A percentile compares a stretch with the other conserved stretches of the same genome.
Conservation (phyloP, 495 filamentous ascomycete species). For the Usnea hakonensis region DNA sequence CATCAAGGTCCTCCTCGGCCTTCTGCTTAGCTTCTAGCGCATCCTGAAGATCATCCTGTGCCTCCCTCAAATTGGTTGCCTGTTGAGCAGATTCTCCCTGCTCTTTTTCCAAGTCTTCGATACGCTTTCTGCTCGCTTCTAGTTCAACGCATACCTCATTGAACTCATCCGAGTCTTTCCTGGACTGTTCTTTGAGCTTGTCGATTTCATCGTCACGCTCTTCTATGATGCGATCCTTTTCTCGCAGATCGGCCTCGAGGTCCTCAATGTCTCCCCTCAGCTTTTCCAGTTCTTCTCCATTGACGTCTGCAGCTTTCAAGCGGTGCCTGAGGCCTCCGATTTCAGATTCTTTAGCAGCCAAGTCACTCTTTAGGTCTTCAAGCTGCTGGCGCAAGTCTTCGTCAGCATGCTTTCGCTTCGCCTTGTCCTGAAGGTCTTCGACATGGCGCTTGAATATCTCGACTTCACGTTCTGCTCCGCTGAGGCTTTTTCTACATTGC, state of each 20-base stretch:
- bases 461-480: conserved; percentile 69
- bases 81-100: conserved; percentile 36
- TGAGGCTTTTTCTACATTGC: conserved; percentile 71
- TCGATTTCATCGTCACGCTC: conserved; percentile 60
- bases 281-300: conserved; percentile 50
- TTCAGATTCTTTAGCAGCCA: conserved; percentile 49
- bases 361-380: conserved; percentile 49
- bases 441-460: conserved; percentile 72
- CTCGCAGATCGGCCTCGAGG: conserved; percentile 55
- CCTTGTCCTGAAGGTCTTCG: conserved; percentile 67
- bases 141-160: conserved; percentile 45
- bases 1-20: conserved; percentile 42
- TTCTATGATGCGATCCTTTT: conserved; percentile 57
- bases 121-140: conserved; percentile 48
- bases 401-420: conserved; percentile 64
- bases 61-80: conserved; percentile 46
- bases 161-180: conserved; percentile 45
- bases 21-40: conserved; percentile 53
- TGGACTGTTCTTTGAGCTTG: conserved; percentile 47
- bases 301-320: conserved; percentile 38
- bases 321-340: conserved; percentile 41
- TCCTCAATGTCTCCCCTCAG: conserved; percentile 62
- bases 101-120: conserved; percentile 55
- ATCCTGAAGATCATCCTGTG: conserved; percentile 51
- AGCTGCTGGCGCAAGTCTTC: conserved; percentile 55